Base-by-base conservation (phyloP, 2,329 filamentous ascomycete genomes). In the Xylariaceae sp. region DNA sequence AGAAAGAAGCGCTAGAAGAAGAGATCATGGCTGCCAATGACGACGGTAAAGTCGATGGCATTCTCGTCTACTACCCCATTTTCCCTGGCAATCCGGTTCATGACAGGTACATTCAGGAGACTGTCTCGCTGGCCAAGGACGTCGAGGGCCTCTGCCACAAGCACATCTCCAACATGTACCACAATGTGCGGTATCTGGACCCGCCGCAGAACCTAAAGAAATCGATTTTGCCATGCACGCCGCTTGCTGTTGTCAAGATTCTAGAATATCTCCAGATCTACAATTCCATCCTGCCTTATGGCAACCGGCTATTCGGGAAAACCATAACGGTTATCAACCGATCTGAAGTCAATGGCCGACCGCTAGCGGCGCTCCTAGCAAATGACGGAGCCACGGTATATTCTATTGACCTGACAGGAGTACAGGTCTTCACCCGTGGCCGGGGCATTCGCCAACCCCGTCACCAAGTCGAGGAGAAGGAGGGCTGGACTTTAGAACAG, bases 91-190 rank as follows among this genome's bases (percentile, higher is more conserved):
- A 91, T 75, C 87, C 86, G 49, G 81, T 84, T 26, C 90, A 96
- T 72, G 94, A 99, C 73, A 88, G 89, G 71, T 97, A 97, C 72
- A 84, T 99, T 61, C 92, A 97, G 74, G 92, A 96, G 75, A 89
- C 95, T 2, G 91, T 96, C 53, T 85, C 89, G 53, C 80, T 96
- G 41, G 76, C 81, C 71, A 97, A 99, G 74, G 94, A 99, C 67
- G 92, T 99, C 61, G 94, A 99, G 73, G 94, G 94, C 34, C 83
- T 99, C 54, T 90, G 87, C 64, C 92, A 96, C 73, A 86, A 86
- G 68, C 92, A 97, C 75, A 87, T 97, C 68, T 92, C 92, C 82
- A 99, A 99, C 80, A 96, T 99, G 92, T 99, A 97, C 76, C 89
- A 96, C 78, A 99, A 99, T 76, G 84, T 95, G 65, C 89, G 94